These are phyloP conservation scores for Dorcoceras hygrometricum DNA, from an alignment of 257 asterid genomes.

Conservation along the genomic window DNA sequence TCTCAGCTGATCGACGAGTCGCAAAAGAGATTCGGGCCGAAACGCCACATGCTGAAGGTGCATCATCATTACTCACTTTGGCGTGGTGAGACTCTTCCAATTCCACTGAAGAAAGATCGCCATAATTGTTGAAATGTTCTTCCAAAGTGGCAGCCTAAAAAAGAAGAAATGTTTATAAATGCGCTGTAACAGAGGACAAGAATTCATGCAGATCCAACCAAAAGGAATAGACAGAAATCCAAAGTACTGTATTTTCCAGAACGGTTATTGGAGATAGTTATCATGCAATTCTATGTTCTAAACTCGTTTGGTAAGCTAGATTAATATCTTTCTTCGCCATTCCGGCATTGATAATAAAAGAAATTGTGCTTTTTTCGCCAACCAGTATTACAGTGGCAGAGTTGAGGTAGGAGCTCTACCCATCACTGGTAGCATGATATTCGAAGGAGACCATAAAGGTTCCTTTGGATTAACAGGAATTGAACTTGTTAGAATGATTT, in stretches of 20 bases:
- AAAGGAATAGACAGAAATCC: neutral
- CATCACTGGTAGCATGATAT: too few species aligned
- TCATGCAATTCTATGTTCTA: neutral
- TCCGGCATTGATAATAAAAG: too few species aligned
- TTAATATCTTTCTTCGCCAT: too few species aligned
- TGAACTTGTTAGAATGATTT: neutral
- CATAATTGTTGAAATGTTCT: neutral
- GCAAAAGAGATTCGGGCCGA: neutral
- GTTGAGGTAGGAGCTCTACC: too few species aligned
- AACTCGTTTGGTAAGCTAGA: too few species aligned
- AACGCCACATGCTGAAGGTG: neutral
- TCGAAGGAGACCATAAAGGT: too few species aligned
- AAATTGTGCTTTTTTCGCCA: too few species aligned
- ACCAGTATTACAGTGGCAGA: too few species aligned
- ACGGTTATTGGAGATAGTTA: neutral
- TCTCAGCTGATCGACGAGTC: neutral
- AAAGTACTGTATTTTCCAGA: neutral
- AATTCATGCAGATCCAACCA: neutral
- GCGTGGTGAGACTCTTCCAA: neutral
- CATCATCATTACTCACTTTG: neutral
- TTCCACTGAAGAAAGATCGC: neutral
- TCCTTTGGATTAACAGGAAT: too few species aligned
- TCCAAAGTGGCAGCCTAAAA: neutral
- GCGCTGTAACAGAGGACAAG: neutral
- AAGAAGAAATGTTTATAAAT: neutral